Base-by-base conservation (phyloP, 2,329 filamentous ascomycete species). In the Diaporthe sp. region DNA sequence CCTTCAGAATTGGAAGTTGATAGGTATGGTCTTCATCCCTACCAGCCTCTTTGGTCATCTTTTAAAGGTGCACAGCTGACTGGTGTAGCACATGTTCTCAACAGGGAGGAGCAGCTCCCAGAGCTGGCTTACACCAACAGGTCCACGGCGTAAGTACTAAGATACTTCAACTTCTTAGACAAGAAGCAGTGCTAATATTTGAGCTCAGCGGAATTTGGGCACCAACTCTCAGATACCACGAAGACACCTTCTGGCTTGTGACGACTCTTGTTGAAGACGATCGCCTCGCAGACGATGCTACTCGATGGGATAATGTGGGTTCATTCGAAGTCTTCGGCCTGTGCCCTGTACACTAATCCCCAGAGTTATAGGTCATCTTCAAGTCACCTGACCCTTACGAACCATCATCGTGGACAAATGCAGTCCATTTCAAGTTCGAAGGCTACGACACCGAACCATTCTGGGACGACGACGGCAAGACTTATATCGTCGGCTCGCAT, bases 371-470 rank as follows among this genome's bases (percentile, higher is more conserved):
- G 84, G 76, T 87, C 58, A 85, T 89, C 67, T 88, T 89, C 81
- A 84, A 84, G 53, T 84, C 85, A 0, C 81, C 82, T 1, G 79
- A 89, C 70, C 85, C 86, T 0, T 89, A 83, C 77, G 80, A 86
- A 53, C 79, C 82, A 7, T 57, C 76, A 17, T 81, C 87, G 0
- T 91, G 89, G 88, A 85, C 85, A 0, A 82, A 88, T 71, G 85
- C 89, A 0, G 79, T 87, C 0, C 84, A 87, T 70, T 89, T 89
- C 77, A 82, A 87, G 17, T 88, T 88, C 58, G 81, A 84, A 12
- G 88, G 87, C 1, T 89, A 89, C 71, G 90, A 92, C 72, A 88
- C 89, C 0, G 87, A 85, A 46, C 85, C 87, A 10, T 89, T 90
- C 78, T 92, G 89, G 87, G 88, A 91, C 68, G 85, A 86, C 0